Evolutionary conservation across 441 rosid species (phyloP).

Genomic region (Jatropha multifida): DNA sequence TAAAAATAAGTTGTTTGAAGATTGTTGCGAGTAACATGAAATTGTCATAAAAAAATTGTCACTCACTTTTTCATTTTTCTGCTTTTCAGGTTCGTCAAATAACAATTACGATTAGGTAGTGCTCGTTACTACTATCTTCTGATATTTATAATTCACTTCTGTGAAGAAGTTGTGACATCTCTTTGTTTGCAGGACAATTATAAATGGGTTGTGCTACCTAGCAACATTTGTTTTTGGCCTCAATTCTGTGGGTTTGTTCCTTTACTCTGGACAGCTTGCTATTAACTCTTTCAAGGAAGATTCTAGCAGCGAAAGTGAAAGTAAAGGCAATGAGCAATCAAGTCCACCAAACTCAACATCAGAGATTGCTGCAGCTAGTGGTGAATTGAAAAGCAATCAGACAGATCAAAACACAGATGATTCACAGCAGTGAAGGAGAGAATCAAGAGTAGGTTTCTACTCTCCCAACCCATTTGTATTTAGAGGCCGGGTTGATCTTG

Average conservation of each 20-base stretch:
- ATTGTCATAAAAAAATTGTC: not conserved
- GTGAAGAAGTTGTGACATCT: conserved; percentile 1
- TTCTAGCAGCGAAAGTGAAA: conserved; percentile 33
- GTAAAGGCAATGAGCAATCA: conserved; percentile 28
- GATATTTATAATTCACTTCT: not conserved
- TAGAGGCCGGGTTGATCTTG: not conserved
- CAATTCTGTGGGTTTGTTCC: conserved; percentile 72
- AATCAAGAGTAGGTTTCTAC: conserved; percentile 20
- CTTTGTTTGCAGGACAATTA: conserved; percentile 58
- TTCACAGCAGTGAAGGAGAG: conserved; percentile 28
- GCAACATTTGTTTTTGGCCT: conserved; percentile 85
- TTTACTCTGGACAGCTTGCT: conserved; percentile 74
- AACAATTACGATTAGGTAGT: conserved; percentile 68
- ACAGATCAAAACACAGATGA: conserved; percentile 49
- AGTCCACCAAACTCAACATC: conserved; percentile 26
- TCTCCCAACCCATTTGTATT: conserved; percentile 17
- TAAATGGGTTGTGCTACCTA: conserved; percentile 86
- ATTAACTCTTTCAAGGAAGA: conserved; percentile 53
- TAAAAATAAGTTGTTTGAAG: not conserved
- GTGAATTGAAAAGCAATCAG: conserved; percentile 32
- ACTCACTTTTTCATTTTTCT: conserved; percentile 18
- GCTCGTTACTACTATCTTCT: not conserved
- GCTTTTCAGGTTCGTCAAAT: conserved; percentile 76
- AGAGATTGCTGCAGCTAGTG: conserved; percentile 29
- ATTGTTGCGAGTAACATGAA: not conserved